A percentile compares a stretch with the other conserved stretches of the same genome.
Evolutionary conservation across 2,329 filamentous ascomycete species (phyloP).

Genomic region (Allantophomopsis cytisporea): DNA sequence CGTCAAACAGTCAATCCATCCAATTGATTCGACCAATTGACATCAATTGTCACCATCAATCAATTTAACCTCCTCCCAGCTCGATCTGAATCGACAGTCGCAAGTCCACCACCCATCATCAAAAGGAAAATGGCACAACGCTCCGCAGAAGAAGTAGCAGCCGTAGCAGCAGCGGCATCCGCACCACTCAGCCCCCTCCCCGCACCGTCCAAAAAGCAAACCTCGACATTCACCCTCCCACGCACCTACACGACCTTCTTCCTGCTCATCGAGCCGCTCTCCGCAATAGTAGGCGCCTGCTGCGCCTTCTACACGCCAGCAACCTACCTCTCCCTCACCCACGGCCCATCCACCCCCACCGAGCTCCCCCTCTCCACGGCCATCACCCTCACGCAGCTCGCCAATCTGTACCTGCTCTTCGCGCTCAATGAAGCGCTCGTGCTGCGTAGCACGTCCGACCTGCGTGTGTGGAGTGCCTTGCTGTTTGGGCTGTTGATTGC

Average conservation of each 20-base stretch:
- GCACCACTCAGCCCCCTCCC: slow-evolving; percentile 7
- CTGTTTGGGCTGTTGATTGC: slow-evolving; percentile 56
- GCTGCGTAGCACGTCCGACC: slow-evolving; percentile 52
- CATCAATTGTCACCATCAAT: too few relatives aligned
- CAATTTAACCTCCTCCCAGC: too few relatives aligned
- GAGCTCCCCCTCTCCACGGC: slow-evolving; percentile 43
- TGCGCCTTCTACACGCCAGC: slow-evolving; percentile 34
- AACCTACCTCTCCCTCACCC: slow-evolving; percentile 50
- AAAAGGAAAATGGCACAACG: too few relatives aligned
- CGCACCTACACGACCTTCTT: slow-evolving; percentile 58
- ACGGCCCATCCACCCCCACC: slow-evolving; percentile 22
- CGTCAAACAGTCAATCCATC: too few relatives aligned
- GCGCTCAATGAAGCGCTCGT: slow-evolving; percentile 66
- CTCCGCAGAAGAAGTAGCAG: too few relatives aligned
- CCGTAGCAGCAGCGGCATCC: neutral
- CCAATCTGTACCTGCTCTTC: slow-evolving; percentile 67
- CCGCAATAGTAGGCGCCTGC: slow-evolving; percentile 36
- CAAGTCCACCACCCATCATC: too few relatives aligned
- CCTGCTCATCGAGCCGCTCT: slow-evolving; percentile 53
- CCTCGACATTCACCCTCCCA: slow-evolving; percentile 35
- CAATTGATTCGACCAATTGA: too few relatives aligned
- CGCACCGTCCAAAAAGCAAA: slow-evolving; percentile 2
- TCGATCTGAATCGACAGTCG: too few relatives aligned
- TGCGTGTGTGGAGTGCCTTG: slow-evolving; percentile 56
- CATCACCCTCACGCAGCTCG: slow-evolving; percentile 60